phyloP scores from a whole-genome alignment of 495 filamentous ascomycete species.

The Penicillium paxilli region DNA sequence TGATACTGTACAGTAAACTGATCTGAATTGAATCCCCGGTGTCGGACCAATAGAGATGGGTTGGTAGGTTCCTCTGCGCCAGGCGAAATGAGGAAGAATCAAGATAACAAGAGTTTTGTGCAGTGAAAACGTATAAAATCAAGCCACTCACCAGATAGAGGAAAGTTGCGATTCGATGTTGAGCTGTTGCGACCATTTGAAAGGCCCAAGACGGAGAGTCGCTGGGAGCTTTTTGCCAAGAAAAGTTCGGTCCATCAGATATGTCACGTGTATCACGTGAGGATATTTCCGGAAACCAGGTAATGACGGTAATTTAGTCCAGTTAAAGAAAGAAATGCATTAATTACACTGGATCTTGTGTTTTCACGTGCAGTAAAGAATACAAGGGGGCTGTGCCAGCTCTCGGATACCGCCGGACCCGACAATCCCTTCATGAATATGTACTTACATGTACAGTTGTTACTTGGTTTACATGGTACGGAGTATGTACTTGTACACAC shows the following conservation, averaged over 20 bases:
- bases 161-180: not conserved
- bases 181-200: not conserved
- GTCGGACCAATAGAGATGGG: slow-evolving; percentile 14
- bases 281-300: not conserved
- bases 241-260: not conserved
- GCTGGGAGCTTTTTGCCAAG: too few species aligned
- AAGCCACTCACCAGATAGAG: not conserved
- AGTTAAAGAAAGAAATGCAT: too few species aligned
- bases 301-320: not conserved
- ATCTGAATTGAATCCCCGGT: too few species aligned
- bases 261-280: not conserved
- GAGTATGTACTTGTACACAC: too few species aligned
- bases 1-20: slow-evolving; percentile 9
- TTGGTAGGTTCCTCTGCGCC: not conserved
- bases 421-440: slow-evolving; percentile 2
- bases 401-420: slow-evolving; percentile 28
- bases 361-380: not conserved
- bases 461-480: too few species aligned
- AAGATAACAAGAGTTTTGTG: not conserved
- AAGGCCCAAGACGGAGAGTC: not conserved
- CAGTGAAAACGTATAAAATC: not conserved
- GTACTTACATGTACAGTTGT: too few species aligned
- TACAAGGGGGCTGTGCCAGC: slow-evolving; percentile 6
- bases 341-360: not conserved
- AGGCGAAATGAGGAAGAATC: not conserved